Evolutionary conservation across 257 asterid genomes (phyloP), one percentile per base, ranked within the genome.

Genomic region (Przewalskia tangutica): DNA sequence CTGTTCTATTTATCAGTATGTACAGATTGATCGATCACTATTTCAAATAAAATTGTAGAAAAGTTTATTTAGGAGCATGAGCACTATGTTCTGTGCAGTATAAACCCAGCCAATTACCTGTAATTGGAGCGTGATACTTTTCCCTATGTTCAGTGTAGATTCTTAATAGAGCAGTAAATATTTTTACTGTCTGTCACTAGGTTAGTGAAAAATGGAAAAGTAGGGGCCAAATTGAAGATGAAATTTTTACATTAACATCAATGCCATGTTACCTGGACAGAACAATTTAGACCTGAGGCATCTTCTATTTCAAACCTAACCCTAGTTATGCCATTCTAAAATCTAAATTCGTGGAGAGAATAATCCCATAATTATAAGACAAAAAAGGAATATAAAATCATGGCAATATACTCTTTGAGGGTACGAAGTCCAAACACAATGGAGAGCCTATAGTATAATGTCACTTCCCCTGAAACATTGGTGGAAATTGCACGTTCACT

Each of bases 271-370:
- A 73, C 51, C 75, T 56, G 36, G 54, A 84, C 34, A 6, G 6
- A 84, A 76, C 77, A 62, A 73, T 23, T 83, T 78, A 66, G 18
- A 55, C 50, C 51, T 62, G 1, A 55, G 84, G 79, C 86, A 85
- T 83, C 86, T 83, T 77, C 46, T 62, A 62, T 77, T 36, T 48
- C 65, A 83, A 83, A 83, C 79, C 79, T 48, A 75, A 48, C 79
- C 34, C 44, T 48, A 48, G 62, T 50, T 75, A 44, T 23, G 12
- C 46, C 46, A 4, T 75, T 75, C 27, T 75, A 23, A 16, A 56
- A 16, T 20, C 7, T 48, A 20, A 23, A 75, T 13, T 50, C 46
- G 5, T 50, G 79, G 42, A 13, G 56, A 75, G 44, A 75, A 75
- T 75, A 75, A 14, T 50, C 62, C 13, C 58, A 50, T 75, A 75